Evolutionary conservation across 2,329 filamentous ascomycete species (phyloP), one percentile per base, ranked within the genome.

Genomic region (Aureobasidium uvarum): DNA sequence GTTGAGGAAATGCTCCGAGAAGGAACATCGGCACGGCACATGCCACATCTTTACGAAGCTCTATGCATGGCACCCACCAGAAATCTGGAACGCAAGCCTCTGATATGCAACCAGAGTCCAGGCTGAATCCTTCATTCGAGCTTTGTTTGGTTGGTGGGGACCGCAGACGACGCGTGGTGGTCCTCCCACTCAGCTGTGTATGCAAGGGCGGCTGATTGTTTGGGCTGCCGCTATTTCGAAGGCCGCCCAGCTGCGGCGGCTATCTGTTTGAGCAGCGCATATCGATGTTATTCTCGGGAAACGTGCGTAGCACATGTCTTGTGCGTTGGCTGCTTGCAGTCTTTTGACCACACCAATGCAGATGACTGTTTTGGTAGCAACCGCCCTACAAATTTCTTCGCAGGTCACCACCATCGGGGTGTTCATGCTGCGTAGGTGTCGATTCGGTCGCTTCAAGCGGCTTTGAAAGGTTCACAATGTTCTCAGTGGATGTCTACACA

Each of bases 141-240:
- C 10, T 18, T n/a, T 23, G 33, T 58, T 16, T 33, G 54, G 39
- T 58, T 2, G 16, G 5, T 18, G 20, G 10, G 33, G 25, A 20
- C 16, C n/a, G 28, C 5, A 55, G n/a, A 38, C 18, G 11, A n/a
- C 31, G 31, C 25, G 16, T 18, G 5, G n/a, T 38, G 11, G n/a
- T 54, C 7, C 2, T 11, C 38, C 28, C 25, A 16, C 54, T 56
- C 54, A 56, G 38, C 39, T 45, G 56, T 36, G 55, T 18, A 60
- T 48, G 56, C 56, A 60, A 60, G 56, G 56, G 31, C 56, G 41
- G 39, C 56, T 48, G 41, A n/a, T 48, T 11, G 28, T 45, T 11
- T 14, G 23, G 13, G 16, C 39, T 18, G n/a, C 25, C 38, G 20
- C 36, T 43, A n/a, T 43, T 13, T 36, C 23, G 33, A 31, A 36